Conservation (phyloP, 306 rosid species). For the Myrica gale region DNA sequence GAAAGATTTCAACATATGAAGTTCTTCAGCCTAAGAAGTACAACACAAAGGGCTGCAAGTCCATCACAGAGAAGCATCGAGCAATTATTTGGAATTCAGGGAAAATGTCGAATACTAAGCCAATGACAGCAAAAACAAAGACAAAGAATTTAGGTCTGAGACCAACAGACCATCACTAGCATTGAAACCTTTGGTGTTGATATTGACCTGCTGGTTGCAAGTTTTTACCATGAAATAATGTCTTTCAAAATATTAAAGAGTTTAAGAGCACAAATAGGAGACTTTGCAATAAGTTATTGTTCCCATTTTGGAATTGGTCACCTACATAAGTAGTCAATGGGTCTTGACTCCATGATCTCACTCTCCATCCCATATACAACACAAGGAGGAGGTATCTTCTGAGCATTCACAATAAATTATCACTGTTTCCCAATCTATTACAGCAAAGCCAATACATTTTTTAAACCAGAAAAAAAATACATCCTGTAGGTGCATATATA, state of each 20-base stretch:
- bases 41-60: not conserved
- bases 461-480: not conserved
- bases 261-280: constrained; percentile 1
- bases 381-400: not conserved
- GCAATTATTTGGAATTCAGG: not conserved
- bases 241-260: not conserved
- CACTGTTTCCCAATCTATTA: not conserved
- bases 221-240: not conserved
- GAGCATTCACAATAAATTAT: not conserved
- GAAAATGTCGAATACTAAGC: constrained; percentile 5
- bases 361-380: not conserved
- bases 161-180: constrained; percentile 12
- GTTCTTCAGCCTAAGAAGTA: constrained; percentile 15
- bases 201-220: not conserved
- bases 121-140: constrained; percentile 17
- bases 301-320: not conserved
- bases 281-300: not conserved
- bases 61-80: constrained; percentile 18
- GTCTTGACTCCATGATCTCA: not conserved
- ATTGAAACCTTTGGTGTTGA: not conserved
- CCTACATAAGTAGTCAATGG: not conserved
- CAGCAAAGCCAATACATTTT: not conserved
- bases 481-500: constrained; percentile 7
- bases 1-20: constrained; percentile 23
- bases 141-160: constrained; percentile 12